Percentiles rank a stretch among this genome's conserved stretches.
Evolutionary conservation across 2,329 filamentous ascomycete genomes (phyloP).

Genomic region (Chaetothyriales sp.): DNA sequence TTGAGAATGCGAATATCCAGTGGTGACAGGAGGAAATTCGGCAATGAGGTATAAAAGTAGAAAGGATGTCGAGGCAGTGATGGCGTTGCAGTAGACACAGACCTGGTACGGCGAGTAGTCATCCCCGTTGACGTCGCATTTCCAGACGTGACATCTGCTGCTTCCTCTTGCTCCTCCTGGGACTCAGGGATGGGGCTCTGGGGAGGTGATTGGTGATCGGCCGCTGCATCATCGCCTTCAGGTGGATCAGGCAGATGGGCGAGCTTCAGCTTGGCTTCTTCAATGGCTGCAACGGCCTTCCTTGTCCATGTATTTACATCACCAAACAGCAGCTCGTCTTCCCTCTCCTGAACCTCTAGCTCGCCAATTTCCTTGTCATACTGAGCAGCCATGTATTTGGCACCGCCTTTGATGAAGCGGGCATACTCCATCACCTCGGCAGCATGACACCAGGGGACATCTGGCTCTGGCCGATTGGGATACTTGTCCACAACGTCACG

Average conservation of each 20-base stretch:
- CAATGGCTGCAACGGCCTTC: constrained; percentile 63
- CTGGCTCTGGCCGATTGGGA: constrained; percentile 42
- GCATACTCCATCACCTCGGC: constrained; percentile 91
- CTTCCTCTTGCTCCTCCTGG: constrained; percentile 7
- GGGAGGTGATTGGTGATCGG: constrained; percentile 27
- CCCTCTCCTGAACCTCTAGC: constrained; percentile 59
- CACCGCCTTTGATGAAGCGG: constrained; percentile 84
- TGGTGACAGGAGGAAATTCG: constrained; percentile 78
- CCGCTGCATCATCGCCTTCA: constrained; percentile 8
- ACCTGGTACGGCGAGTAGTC: no score
- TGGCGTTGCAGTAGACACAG: constrained; percentile 20
- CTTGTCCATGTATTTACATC: constrained; percentile 88
- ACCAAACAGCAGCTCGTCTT: constrained; percentile 82
- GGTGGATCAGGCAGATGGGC: constrained; percentile 25
- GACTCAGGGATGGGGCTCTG: constrained; percentile 8
- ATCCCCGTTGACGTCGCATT: neutral
- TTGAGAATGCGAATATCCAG: constrained; percentile 87
- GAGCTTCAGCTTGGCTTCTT: constrained; percentile 60
- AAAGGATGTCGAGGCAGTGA: constrained; percentile 23
- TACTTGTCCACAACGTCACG: constrained; percentile 62
- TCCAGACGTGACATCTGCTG: neutral
- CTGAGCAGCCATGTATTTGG: constrained; percentile 71
- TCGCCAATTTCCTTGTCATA: constrained; percentile 65
- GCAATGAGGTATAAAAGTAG: constrained; percentile 75
- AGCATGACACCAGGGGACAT: constrained; percentile 88